Percentiles rank a stretch among this genome's conserved stretches.
Conservation (phyloP, 805 yeast genomes). For the Kodamaea jinghongensis region DNA sequence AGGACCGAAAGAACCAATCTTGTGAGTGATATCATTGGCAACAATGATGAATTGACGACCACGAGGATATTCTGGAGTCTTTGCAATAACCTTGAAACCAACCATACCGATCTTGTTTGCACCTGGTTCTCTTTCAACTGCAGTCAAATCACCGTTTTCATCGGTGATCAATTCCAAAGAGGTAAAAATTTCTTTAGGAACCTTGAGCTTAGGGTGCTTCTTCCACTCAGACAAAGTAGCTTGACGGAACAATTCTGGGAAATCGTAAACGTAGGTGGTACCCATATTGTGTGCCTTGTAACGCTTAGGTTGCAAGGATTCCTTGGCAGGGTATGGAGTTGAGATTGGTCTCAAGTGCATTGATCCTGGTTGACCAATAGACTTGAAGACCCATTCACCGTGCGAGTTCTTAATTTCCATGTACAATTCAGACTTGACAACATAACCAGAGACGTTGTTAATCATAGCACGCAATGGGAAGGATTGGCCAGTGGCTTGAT, state of each 20-base stretch:
- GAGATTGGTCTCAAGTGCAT: slow-evolving; percentile 97
- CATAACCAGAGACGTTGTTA: slow-evolving; percentile 95
- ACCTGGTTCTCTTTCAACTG: slow-evolving; percentile 94
- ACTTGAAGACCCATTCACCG: slow-evolving; percentile 97
- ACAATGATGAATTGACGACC: slow-evolving; percentile 92
- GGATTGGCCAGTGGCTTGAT: slow-evolving; percentile 80
- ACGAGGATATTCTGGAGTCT: slow-evolving; percentile 95
- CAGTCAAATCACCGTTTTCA: slow-evolving; percentile 69
- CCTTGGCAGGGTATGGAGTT: slow-evolving; percentile 96
- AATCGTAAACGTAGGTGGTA: slow-evolving; percentile 95
- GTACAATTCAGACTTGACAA: slow-evolving; percentile 91
- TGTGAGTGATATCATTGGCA: slow-evolving; percentile 96
- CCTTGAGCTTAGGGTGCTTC: slow-evolving; percentile 51
- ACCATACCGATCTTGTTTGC: slow-evolving; percentile 97
- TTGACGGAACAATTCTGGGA: slow-evolving; percentile 98
- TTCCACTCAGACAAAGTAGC: slow-evolving; percentile 87
- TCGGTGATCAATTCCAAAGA: slow-evolving; percentile 88
- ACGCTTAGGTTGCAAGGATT: slow-evolving; percentile 97
- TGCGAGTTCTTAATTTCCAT: slow-evolving; percentile 88
- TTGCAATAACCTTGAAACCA: slow-evolving; percentile 85
- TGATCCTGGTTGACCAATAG: slow-evolving; percentile 90
- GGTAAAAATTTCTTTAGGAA: slow-evolving; percentile 76
- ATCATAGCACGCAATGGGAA: slow-evolving; percentile 97
- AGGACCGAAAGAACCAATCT: slow-evolving; percentile 99
- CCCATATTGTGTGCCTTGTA: slow-evolving; percentile 98